These are phyloP conservation scores for Echeveria elegans DNA, from an alignment of 164 flowering plant species.

Conservation along the genomic window DNA sequence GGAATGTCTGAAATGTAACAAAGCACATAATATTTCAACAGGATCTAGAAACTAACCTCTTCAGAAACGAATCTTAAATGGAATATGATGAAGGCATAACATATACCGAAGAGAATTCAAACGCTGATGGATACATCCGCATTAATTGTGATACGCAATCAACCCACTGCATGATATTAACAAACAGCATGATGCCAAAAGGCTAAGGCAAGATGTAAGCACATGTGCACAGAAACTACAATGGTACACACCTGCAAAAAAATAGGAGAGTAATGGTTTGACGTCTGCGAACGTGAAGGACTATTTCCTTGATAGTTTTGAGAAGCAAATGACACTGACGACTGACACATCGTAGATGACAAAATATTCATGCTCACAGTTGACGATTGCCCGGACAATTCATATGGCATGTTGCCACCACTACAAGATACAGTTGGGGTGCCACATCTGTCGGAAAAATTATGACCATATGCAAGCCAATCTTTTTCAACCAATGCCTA, in stretches of 20 bases:
- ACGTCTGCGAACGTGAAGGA: constrained; percentile 54
- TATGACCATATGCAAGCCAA: constrained; percentile 99
- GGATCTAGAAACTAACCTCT: neutral
- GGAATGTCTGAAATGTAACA: constrained; percentile 45
- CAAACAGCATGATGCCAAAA: neutral
- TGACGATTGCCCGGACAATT: constrained; percentile 68
- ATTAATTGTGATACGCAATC: constrained; percentile 90
- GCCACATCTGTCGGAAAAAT: constrained; percentile 86
- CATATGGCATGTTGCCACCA: constrained; percentile 35
- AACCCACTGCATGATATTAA: constrained; percentile 62
- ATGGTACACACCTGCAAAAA: constrained; percentile 70
- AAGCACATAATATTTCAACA: constrained; percentile 12
- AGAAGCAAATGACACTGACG: constrained; percentile 52
- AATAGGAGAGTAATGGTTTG: constrained; percentile 77
- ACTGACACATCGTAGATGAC: constrained; percentile 60
- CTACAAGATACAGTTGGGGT: constrained; percentile 53
- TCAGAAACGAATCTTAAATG: neutral
- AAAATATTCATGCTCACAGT: constrained; percentile 33
- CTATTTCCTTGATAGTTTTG: constrained; percentile 24
- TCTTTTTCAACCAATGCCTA: constrained; percentile 98
- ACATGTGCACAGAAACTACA: too few species aligned
- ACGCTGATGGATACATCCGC: constrained; percentile 95
- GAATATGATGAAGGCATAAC: neutral
- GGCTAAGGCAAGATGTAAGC: neutral
- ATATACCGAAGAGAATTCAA: constrained; percentile 89